phyloP scores from a whole-genome alignment of 768 basidiomycete genomes.

The Kockovaella imperatae region DNA sequence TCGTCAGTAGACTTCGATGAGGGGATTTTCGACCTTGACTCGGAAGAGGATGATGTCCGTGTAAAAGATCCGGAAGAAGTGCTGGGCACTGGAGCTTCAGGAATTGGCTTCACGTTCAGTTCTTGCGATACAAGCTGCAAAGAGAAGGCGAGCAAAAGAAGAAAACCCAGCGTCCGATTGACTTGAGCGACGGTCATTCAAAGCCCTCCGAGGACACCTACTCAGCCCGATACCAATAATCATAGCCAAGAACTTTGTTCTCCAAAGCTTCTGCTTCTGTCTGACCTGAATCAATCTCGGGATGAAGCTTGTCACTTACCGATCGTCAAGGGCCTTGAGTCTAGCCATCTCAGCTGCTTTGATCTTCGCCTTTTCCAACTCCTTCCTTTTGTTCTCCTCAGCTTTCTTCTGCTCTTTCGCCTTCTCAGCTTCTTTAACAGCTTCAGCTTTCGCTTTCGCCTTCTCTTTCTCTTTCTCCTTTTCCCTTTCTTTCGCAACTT shows the following conservation, averaged over 20 bases:
- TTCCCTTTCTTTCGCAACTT: constrained; percentile 14
- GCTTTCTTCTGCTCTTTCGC: not conserved
- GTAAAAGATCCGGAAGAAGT: not conserved
- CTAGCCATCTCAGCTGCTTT: not conserved
- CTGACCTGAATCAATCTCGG: constrained; percentile 1
- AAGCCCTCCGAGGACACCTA: constrained; percentile 9
- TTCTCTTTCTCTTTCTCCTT: constrained; percentile 12
- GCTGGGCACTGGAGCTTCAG: not conserved
- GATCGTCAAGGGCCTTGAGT: constrained; percentile 14
- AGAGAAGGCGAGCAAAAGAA: constrained; percentile 29
- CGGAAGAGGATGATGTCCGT: not conserved
- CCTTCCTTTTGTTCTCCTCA: constrained; percentile 4
- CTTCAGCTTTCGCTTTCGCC: constrained; percentile 11
- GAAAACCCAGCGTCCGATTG: constrained; percentile 27
- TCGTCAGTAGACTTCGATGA: too few relatives aligned
- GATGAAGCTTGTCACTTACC: constrained; percentile 8
- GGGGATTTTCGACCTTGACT: not conserved
- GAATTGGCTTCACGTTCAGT: constrained; percentile 12
- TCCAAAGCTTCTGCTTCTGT: constrained; percentile 30
- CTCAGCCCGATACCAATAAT: constrained; percentile 38
- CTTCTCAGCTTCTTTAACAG: constrained; percentile 1
- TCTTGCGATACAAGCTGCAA: constrained; percentile 35
- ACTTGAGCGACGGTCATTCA: constrained; percentile 12
- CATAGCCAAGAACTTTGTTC: constrained; percentile 37
- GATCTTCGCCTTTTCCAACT: not conserved